These are phyloP conservation scores for Fusarium brachygibbosum DNA, from an alignment of 2,329 filamentous ascomycete species.

Conservation along the genomic window DNA sequence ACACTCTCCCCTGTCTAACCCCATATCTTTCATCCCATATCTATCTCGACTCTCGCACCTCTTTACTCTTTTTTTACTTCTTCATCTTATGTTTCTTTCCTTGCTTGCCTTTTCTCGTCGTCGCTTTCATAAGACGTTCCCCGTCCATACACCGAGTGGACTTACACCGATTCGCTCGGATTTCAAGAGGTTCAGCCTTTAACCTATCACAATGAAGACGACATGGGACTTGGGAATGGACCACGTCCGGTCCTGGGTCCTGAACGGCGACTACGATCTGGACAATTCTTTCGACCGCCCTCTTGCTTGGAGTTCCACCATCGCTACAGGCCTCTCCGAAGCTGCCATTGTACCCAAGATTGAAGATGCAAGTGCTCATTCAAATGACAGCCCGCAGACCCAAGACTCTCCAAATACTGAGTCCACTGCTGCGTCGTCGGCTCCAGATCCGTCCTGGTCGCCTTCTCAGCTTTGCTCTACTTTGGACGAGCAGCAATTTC, in stretches of 20 bases:
- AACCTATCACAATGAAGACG: constrained; percentile 44
- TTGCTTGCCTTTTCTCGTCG: background rate
- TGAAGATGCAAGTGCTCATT: constrained; percentile 43
- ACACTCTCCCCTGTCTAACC: constrained; percentile 33
- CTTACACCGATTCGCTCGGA: constrained; percentile 16
- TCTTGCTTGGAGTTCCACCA: constrained; percentile 44
- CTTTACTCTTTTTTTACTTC: constrained; percentile 9
- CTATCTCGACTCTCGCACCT: constrained; percentile 33
- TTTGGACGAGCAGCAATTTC: constrained; percentile 26
- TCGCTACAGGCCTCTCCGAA: constrained; percentile 47
- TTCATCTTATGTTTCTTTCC: constrained; percentile 1
- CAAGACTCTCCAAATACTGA: constrained; percentile 20
- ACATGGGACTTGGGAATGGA: constrained; percentile 47
- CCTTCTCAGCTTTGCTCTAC: constrained; percentile 13
- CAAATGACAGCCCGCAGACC: constrained; percentile 21
- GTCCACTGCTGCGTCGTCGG: constrained; percentile 30
- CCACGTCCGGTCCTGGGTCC: constrained; percentile 50
- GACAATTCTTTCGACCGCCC: constrained; percentile 43
- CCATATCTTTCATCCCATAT: constrained; percentile 28
- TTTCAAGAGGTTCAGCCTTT: constrained; percentile 16
- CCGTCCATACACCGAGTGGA: background rate
- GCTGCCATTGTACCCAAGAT: constrained; percentile 34
- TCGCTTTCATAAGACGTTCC: background rate
- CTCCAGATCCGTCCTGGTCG: constrained; percentile 22
- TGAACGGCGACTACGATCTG: constrained; percentile 42